Percentiles rank a stretch among this genome's conserved stretches.
Conservation (phyloP, 163 green algal species). For the Scenedesmus sp. region DNA sequence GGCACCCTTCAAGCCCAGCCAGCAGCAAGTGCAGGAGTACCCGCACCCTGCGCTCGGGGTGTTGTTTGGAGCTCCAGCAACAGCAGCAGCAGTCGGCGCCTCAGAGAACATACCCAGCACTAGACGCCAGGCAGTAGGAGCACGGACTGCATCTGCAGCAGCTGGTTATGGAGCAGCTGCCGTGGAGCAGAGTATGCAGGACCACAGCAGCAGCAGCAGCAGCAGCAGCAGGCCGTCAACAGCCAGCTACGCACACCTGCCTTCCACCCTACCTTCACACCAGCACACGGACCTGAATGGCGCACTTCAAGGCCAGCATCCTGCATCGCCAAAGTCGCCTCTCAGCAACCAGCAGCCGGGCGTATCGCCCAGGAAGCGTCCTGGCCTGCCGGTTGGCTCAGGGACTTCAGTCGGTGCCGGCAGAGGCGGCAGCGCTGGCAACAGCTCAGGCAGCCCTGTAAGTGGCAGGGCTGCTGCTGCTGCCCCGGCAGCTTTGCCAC, state of each 20-base stretch:
- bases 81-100: background rate
- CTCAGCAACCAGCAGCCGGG: background rate
- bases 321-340: background rate
- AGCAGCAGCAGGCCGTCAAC: background rate
- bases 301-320: background rate
- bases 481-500: background rate
- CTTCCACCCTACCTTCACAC: background rate
- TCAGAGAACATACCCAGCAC: background rate
- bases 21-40: constrained; percentile 34
- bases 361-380: background rate
- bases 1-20: background rate
- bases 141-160: background rate
- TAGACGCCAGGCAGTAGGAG: background rate
- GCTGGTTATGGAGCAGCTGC: background rate
- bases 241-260: background rate
- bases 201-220: background rate
- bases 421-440: constrained; percentile 1
- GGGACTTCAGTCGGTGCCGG: background rate
- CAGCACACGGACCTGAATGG: background rate
- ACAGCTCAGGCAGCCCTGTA: constrained; percentile 8
- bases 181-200: background rate
- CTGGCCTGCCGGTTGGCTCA: background rate
- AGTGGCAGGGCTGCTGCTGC: background rate
- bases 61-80: constrained; percentile 21
- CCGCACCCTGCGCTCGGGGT: background rate